These are phyloP conservation scores for Barnettozyma siamensis DNA, from an alignment of 805 yeast species.

Conservation along the genomic window DNA sequence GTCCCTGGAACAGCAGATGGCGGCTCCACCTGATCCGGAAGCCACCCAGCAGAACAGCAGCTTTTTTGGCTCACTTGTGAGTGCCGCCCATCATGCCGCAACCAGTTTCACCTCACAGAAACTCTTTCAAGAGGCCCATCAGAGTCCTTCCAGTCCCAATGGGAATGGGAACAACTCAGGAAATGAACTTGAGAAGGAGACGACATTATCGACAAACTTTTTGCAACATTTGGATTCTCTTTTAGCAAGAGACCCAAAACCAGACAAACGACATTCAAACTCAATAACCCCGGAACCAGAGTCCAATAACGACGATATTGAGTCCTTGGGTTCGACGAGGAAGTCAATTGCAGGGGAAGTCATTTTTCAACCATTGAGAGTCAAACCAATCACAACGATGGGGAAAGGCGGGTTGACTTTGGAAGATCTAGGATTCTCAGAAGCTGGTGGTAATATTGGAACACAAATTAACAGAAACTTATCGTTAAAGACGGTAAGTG, in stretches of 20 bases:
- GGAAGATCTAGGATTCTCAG: constrained; percentile 25
- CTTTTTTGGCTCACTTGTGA: constrained; percentile 35
- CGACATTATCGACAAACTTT: neutral
- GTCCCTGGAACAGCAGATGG: constrained; percentile 13
- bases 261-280: neutral
- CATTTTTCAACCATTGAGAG: constrained; percentile 37
- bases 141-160: too few species aligned
- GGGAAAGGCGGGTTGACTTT: constrained; percentile 50
- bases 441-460: constrained; percentile 2
- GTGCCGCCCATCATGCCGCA: constrained; percentile 36
- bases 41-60: constrained; percentile 29
- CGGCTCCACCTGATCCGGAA: constrained; percentile 9
- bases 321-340: constrained; percentile 4
- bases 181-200: too few species aligned
- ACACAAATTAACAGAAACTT: constrained; percentile 2
- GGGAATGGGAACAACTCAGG: too few species aligned
- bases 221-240: constrained; percentile 31
- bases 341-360: constrained; percentile 25
- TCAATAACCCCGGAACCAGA: constrained; percentile 3
- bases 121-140: neutral
- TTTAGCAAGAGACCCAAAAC: constrained; percentile 10
- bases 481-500: neutral
- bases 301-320: constrained; percentile 3
- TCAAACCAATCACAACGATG: constrained; percentile 44
- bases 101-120: constrained; percentile 1